Percentiles rank a stretch among this genome's conserved stretches.
phyloP scores from a whole-genome alignment of 2,329 filamentous ascomycete species.

The Reticulascus tulasneorum region DNA sequence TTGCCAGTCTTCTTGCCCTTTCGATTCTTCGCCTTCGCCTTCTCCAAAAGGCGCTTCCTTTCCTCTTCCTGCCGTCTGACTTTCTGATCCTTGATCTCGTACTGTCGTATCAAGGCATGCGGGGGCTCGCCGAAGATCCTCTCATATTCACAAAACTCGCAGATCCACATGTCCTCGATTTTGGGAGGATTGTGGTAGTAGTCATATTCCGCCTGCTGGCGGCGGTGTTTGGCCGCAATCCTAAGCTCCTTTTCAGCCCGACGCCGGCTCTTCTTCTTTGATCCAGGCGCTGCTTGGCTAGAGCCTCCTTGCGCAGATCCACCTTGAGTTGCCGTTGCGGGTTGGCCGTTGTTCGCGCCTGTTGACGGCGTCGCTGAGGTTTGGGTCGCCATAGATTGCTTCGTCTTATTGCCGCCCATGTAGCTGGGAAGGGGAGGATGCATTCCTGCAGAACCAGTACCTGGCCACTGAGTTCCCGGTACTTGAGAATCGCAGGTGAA shows the following conservation, averaged over 20 bases:
- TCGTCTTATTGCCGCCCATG: constrained; percentile 18
- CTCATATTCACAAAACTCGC: constrained; percentile 98
- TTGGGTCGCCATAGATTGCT: constrained; percentile 18
- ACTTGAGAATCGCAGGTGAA: constrained; percentile 94
- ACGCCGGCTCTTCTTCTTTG: constrained; percentile 61
- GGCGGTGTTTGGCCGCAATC: constrained; percentile 71
- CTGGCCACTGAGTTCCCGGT: constrained; percentile 72
- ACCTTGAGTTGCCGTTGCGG: constrained; percentile 26
- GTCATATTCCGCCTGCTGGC: constrained; percentile 69
- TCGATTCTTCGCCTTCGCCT: constrained; percentile 88
- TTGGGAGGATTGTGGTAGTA: constrained; percentile 72
- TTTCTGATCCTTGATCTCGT: constrained; percentile 90
- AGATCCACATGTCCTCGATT: constrained; percentile 81
- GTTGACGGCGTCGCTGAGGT: constrained; percentile 1
- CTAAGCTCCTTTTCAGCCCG: constrained; percentile 68
- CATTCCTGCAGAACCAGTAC: constrained; percentile 32
- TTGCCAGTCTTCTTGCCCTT: constrained; percentile 85
- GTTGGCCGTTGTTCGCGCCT: neutral
- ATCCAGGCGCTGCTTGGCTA: too few species aligned
- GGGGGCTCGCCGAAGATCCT: constrained; percentile 88
- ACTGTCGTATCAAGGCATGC: constrained; percentile 78
- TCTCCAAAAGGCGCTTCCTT: constrained; percentile 78
- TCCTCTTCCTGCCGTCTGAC: constrained; percentile 83
- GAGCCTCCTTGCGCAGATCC: constrained; percentile 30
- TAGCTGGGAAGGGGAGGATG: constrained; percentile 22